phyloP scores from a whole-genome alignment of 192 early-diverging fungal genomes.

The Allomyces macrogynus region DNA sequence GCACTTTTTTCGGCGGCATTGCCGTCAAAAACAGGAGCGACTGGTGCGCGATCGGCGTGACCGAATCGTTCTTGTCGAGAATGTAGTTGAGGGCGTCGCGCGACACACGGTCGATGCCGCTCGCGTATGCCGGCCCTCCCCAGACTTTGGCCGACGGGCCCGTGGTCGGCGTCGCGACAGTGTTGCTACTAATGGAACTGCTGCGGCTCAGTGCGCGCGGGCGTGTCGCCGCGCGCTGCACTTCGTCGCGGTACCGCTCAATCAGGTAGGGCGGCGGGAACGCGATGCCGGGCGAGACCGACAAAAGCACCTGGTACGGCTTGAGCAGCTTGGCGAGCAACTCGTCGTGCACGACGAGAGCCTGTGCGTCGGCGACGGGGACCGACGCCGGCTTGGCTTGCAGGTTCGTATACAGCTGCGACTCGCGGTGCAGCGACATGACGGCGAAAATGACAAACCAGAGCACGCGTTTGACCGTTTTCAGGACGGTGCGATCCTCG shows the following conservation, averaged over 20 bases:
- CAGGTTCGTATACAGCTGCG: background rate
- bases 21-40: background rate
- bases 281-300: constrained; percentile 66
- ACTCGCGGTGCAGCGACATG: background rate
- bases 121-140: background rate
- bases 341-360: background rate
- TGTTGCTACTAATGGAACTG: constrained; percentile 24
- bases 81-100: background rate
- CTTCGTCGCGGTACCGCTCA: constrained; percentile 34
- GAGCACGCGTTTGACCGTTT: constrained; percentile 58
- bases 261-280: constrained; percentile 76
- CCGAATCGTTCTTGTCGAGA: background rate
- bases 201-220: background rate
- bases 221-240: constrained; percentile 7
- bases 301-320: constrained; percentile 50
- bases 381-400: background rate
- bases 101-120: background rate
- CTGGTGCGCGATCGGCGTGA: constrained; percentile 1
- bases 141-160: constrained; percentile 14
- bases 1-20: no score
- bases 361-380: background rate
- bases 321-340: constrained; percentile 13
- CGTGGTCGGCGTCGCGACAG: constrained; percentile 18
- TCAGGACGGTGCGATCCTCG: constrained; percentile 38
- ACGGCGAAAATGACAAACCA: constrained; percentile 58